A percentile compares a stretch with the other conserved stretches of the same genome.
Evolutionary conservation across 306 rosid genomes (phyloP).

Genomic region (Rosa multiflora): DNA sequence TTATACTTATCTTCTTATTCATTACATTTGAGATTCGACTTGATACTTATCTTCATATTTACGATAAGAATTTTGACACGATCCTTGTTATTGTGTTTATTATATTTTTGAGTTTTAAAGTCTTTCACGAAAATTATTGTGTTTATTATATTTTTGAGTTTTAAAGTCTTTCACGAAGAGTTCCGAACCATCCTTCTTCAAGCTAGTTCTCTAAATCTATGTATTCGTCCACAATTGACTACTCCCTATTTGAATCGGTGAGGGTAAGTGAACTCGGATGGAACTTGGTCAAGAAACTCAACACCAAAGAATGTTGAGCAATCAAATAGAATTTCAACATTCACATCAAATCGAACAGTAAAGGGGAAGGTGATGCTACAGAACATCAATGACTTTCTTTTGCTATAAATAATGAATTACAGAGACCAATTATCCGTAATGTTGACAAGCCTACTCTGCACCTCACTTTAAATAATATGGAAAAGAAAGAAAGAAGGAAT

Average conservation of each 20-base stretch:
- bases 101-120: too few species aligned
- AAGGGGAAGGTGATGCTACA: not conserved
- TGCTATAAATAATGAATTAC: constrained; percentile 13
- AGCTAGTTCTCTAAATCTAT: not conserved
- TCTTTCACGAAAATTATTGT: not conserved
- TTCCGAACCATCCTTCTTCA: not conserved
- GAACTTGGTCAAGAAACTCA: not conserved
- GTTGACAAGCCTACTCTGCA: not conserved
- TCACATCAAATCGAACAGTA: not conserved
- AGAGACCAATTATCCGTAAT: not conserved
- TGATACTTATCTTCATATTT: not conserved
- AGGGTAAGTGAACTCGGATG: not conserved
- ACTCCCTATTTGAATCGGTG: not conserved
- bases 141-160: too few species aligned
- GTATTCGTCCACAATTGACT: not conserved
- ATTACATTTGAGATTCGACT: not conserved
- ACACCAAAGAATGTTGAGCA: not conserved
- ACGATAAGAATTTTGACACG: not conserved
- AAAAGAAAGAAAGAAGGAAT: not conserved
- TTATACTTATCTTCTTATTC: not conserved
- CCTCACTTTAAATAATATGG: not conserved
- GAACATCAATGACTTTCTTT: constrained; percentile 2
- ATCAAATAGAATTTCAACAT: not conserved
- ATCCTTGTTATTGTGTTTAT: not conserved
- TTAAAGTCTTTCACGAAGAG: not conserved